Base-by-base conservation (phyloP, 768 basidiomycete genomes). In the Scleroderma bovista region DNA sequence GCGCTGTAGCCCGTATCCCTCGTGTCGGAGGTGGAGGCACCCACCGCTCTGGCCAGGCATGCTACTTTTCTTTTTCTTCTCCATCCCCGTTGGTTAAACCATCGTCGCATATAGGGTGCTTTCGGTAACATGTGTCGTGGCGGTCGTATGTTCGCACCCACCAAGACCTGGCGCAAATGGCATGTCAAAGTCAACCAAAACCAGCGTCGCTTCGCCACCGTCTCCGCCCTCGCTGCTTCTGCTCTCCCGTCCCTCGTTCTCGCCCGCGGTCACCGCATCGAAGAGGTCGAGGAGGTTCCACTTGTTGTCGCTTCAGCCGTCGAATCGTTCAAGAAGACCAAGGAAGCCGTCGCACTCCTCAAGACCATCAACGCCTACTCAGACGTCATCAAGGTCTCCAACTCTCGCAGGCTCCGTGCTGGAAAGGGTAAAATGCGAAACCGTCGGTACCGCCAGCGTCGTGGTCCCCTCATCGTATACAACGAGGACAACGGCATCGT, bases 101-200 rank as follows among this genome's bases (percentile, higher is more conserved):
- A 20, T 34, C 3, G 15, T 51, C 33, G 42, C 12, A 20, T 32
- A 22, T 49, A 95, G 87, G 96, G 92, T 69, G 96, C 96, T 29
- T 98, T 98, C 76, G 96, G 96, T 66, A 98, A 98, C 88, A 98
- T 99, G 96, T 98, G 95, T 80, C 90, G 96, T 72, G 95, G 96
- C 67, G 96, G 96, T 78, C 93, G 96, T 68, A 98, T 99, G 96
- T 98, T 99, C 74, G 95, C 95, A 24, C 96, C 96, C 16, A 98
- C 95, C 75, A 97, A 96, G 80, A 90, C 84, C 68, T 98, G 94
- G 95, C 88, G 95, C 75, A 94, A 85, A 72, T 99, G 96, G 96
- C 96, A 99, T 76, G 89, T 98, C 78, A 99, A 97, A 78, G 90
- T 97, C 54, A 94, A 94, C 85, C 90, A 93, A 79, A 95, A 94